Evolutionary conservation across 441 rosid species (phyloP), one percentile per base, ranked within the genome.

Genomic region (Euphorbia celastroides): DNA sequence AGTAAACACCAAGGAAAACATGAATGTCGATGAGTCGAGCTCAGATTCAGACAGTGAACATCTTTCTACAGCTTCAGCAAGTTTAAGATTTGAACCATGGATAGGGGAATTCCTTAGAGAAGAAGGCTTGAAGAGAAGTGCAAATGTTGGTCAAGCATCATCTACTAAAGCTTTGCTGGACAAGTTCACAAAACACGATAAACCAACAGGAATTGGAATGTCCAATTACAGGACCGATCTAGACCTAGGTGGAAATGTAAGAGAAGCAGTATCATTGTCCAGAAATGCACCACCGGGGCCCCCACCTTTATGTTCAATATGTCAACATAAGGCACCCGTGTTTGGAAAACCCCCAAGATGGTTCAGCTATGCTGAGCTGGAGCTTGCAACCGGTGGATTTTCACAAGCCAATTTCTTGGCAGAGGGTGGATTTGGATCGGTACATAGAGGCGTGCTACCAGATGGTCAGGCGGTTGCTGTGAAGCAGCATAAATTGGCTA

Each of bases 371-470:
- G 82, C 94, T 1, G 98, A 95, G 75, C 70, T 95, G 79, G 99
- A 92, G 76, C 87, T 87, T 73, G 98, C 99, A 55, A 95, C 99
- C 17, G 90, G 88, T 73, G 93, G 94, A 74, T 94, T 94, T 81
- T 92, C 97, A 25, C 82, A 82, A 68, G 93, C 87, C 71, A 94
- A 94, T 78, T 94, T 94, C 88, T 84, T 94, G 86, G 98, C 99
- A 41, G 98, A 92, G 72, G 99, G 99, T 72, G 98, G 99, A 25
- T 94, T 84, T 82, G 99, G 99, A 64, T 94, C 99, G 62, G 99
- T 94, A 73, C 93, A 94, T 72, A 85, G 99, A 55, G 99, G 99
- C 44, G 83, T 85, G 16, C 75, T 95, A 70, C 92, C 90, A 6
- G 98, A 90, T 79, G 98, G 97, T 26, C 97, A 85, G 76, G 96